phyloP scores from a whole-genome alignment of 1,284 basidiomycete species.

The Wallemia hederae region DNA sequence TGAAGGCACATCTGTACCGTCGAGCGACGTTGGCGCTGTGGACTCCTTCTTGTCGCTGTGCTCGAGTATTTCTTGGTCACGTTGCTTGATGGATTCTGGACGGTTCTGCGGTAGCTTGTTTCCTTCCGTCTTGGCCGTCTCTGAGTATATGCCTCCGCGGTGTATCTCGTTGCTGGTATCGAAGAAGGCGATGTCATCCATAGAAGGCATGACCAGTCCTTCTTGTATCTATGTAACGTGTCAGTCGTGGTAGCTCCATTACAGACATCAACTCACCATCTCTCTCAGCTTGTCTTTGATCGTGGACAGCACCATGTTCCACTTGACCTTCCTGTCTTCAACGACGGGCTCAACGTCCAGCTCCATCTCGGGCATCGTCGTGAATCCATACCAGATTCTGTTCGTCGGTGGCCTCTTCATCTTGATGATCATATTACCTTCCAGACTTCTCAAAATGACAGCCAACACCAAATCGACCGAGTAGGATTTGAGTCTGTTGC shows the following conservation, averaged over 20 bases:
- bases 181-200: constrained; percentile 93
- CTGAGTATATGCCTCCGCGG: background rate
- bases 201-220: constrained; percentile 78
- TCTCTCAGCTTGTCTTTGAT: constrained; percentile 71
- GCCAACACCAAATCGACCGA: constrained; percentile 66
- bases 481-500: constrained; percentile 58
- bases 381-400: constrained; percentile 93
- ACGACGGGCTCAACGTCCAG: constrained; percentile 75
- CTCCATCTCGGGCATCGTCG: constrained; percentile 64
- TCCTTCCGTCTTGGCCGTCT: background rate
- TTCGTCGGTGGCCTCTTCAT: constrained; percentile 87
- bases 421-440: constrained; percentile 66
- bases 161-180: constrained; percentile 26
- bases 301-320: constrained; percentile 64
- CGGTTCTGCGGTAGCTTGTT: background rate
- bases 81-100: background rate
- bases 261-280: constrained; percentile 29
- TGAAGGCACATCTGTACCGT: background rate
- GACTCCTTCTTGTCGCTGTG: background rate
- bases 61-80: background rate
- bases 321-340: constrained; percentile 67
- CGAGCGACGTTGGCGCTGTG: background rate
- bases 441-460: constrained; percentile 49
- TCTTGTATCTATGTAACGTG: constrained; percentile 40
- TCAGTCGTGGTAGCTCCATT: background rate